Base-by-base conservation (phyloP, 306 rosid genomes). In the Vicia villosa region DNA sequence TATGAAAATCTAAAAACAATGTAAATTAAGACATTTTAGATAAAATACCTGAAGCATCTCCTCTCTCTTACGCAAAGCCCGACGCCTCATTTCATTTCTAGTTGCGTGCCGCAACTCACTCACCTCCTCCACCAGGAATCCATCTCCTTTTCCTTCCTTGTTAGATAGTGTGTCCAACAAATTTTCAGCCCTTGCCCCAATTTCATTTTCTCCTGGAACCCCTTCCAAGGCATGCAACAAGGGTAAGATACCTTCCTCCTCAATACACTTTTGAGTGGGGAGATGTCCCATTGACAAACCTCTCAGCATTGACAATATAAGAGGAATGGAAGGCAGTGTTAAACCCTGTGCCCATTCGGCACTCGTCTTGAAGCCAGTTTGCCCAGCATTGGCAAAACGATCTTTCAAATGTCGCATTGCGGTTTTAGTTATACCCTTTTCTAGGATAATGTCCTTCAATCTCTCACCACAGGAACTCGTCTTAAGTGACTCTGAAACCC, bases 381-480 rank as follows among this genome's bases (percentile, higher is more conserved):
- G 90, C 73, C 91, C 92, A 4, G 87, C 63, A 75, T 82, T 84
- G 7, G 91, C 86, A 80, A 95, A 95, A 84, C 83, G 86, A 51
- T 95, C 88, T 70, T 86, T 87, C 84, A 95, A 83, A 78, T 95
- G 95, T 70, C 68, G 76, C 65, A 95, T 75, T 72, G 99, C 99
- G 77, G 79, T 78, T 61, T 82, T 83, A 21, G 95, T 87, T 67
- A 95, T 86, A 63, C 96, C 97, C 76, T 86, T 87, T 78, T 95
- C 95, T 8, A 95, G 89, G 80, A 89, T 83, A 71, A 91, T 95
- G 81, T 91, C 97, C 73, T 95, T 95, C 81, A 95, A 74, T 79
- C 97, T 86, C 86, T 89, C 97, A 47, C 97, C 99, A 74, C 99
- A 95, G 40, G 95, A 89, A 77, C 97, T 95, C 41, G 99, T 91